phyloP scores from a whole-genome alignment of 164 flowering plant genomes.

The Magnolia changhungtana region DNA sequence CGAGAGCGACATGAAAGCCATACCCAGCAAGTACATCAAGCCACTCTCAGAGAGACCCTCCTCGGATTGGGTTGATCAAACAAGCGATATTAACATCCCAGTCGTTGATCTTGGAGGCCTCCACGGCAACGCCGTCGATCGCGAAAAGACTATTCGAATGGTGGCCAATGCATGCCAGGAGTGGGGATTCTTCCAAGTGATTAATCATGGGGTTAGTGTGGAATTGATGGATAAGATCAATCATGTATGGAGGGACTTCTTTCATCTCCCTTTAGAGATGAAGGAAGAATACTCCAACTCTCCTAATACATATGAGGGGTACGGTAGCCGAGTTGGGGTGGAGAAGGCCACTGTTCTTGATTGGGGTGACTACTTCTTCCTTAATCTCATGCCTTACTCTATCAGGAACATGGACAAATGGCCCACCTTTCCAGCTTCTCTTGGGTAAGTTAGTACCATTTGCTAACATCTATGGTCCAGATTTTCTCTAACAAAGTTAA shows the following conservation, averaged over 20 bases:
- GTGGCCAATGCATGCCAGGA: slow-evolving; percentile 51
- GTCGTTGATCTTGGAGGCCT: neutral
- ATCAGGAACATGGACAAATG: slow-evolving; percentile 60
- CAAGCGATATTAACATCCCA: neutral
- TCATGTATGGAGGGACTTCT: slow-evolving; percentile 58
- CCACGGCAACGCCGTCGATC: neutral
- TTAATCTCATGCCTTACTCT: slow-evolving; percentile 53
- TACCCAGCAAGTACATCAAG: slow-evolving; percentile 54
- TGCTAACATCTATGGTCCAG: neutral
- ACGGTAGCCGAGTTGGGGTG: slow-evolving; percentile 78
- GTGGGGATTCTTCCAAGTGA: slow-evolving; percentile 79
- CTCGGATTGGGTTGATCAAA: neutral
- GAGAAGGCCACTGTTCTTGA: slow-evolving; percentile 79
- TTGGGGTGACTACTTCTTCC: slow-evolving; percentile 83
- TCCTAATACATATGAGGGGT: slow-evolving; percentile 84
- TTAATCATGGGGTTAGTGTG: slow-evolving; percentile 64
- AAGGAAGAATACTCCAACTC: slow-evolving; percentile 68
- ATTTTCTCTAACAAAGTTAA: too few species aligned
- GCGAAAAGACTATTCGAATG: slow-evolving; percentile 6
- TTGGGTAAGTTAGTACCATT: slow-evolving; percentile 36
- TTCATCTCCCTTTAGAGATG: slow-evolving; percentile 58
- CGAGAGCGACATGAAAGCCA: slow-evolving; percentile 36
- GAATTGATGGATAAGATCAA: slow-evolving; percentile 35
- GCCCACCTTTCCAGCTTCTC: slow-evolving; percentile 54
- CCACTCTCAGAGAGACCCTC: slow-evolving; percentile 28